A percentile compares a stretch with the other conserved stretches of the same genome.
phyloP scores from a whole-genome alignment of 495 filamentous ascomycete genomes.

The Penicillium taxi region DNA sequence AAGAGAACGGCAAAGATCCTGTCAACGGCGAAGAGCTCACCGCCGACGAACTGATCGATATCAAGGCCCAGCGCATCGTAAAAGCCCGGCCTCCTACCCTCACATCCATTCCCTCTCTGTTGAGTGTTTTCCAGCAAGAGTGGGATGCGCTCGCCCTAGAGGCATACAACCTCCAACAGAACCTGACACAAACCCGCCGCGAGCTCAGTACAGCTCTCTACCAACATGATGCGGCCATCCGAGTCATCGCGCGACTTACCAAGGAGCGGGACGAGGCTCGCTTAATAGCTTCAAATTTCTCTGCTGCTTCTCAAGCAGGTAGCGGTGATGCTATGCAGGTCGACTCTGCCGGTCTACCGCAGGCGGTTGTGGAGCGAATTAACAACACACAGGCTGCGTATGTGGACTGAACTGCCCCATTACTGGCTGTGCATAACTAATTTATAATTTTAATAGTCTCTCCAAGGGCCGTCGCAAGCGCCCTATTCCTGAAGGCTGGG shows the following conservation, averaged over 20 bases:
- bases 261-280: conserved; percentile 87
- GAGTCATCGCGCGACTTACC: conserved; percentile 84
- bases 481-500: conserved; percentile 76
- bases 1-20: conserved; percentile 90
- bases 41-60: conserved; percentile 74
- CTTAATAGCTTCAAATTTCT: conserved; percentile 82
- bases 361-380: conserved; percentile 62
- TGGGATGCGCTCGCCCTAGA: conserved; percentile 94
- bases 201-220: conserved; percentile 91
- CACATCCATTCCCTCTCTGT: conserved; percentile 92
- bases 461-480: conserved; percentile 82
- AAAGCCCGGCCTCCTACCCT: conserved; percentile 87
- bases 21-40: conserved; percentile 85
- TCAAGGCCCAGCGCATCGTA: conserved; percentile 74
- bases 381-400: conserved; percentile 73
- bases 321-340: conserved; percentile 87
- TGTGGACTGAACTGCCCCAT: conserved; percentile 16
- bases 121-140: conserved; percentile 95
- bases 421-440: conserved; percentile 1
- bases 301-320: conserved; percentile 43
- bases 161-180: conserved; percentile 79
- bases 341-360: conserved; percentile 65
- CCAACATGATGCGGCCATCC: conserved; percentile 88
- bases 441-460: conserved; percentile 48
- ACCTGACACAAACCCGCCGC: conserved; percentile 80